A percentile compares a stretch with the other conserved stretches of the same genome.
Evolutionary conservation across 2,329 filamentous ascomycete species (phyloP).

Genomic region (Neonectria ditissima): DNA sequence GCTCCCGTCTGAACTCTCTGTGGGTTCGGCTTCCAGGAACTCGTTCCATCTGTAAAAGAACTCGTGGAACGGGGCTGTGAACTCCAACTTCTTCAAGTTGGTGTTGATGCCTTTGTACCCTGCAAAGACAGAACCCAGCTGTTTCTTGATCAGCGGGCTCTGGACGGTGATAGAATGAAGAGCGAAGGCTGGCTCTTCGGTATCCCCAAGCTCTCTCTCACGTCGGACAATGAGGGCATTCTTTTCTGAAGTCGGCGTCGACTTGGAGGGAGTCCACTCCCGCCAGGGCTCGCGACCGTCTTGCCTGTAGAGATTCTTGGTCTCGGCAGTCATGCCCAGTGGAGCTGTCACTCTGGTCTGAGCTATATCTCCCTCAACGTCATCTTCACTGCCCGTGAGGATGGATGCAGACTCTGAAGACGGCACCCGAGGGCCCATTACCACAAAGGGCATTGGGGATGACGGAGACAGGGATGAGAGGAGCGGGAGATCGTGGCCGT

Average conservation of each 20-base stretch:
- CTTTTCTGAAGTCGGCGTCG: slow-evolving; percentile 3
- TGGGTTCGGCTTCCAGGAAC: slow-evolving; percentile 6
- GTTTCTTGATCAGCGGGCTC: slow-evolving; percentile 16
- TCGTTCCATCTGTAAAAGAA: slow-evolving; percentile 23
- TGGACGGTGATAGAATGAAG: slow-evolving; percentile 21
- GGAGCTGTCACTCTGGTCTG: neutral
- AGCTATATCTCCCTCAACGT: no score
- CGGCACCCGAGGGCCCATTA: no score
- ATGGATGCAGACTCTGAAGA: no score
- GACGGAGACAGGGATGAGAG: no score
- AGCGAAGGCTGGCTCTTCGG: neutral
- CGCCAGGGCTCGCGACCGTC: slow-evolving; percentile 12
- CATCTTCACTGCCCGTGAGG: no score
- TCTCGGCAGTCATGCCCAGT: slow-evolving; percentile 13
- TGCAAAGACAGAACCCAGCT: slow-evolving; percentile 1
- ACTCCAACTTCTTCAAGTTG: slow-evolving; percentile 19
- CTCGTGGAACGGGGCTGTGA: slow-evolving; percentile 22
- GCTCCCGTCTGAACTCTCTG: fast-evolving
- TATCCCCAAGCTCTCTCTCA: slow-evolving; percentile 9
- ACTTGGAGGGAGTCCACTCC: slow-evolving; percentile 9
- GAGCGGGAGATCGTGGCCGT: no score
- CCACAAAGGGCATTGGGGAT: no score
- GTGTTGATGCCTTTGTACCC: slow-evolving; percentile 17
- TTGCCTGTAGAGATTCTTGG: slow-evolving; percentile 10
- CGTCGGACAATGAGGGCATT: slow-evolving; percentile 21